Evolutionary conservation across 129 eudicot species (phyloP).

Genomic region (sunflower (Helianthus annuus)): DNA sequence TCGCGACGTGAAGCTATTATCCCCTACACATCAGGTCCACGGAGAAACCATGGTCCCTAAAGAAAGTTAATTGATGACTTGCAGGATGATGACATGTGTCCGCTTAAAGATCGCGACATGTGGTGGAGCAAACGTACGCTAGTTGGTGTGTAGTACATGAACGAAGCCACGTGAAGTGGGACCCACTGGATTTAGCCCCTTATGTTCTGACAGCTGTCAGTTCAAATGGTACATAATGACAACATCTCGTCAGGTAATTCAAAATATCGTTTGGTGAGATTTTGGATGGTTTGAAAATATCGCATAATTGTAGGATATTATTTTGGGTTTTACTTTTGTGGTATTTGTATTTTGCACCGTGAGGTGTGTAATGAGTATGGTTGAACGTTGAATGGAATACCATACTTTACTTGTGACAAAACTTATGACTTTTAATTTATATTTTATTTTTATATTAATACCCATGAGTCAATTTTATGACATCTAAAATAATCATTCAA

Average conservation of each 20-base stretch:
- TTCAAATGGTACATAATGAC: constrained; percentile 39
- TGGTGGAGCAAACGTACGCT: constrained; percentile 6
- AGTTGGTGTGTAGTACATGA: constrained; percentile 24
- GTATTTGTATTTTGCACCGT: constrained; percentile 2
- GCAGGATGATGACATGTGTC: constrained; percentile 42
- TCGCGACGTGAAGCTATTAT: constrained; percentile 15
- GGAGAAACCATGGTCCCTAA: constrained; percentile 33
- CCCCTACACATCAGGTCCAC: constrained; percentile 33
- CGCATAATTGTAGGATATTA: constrained; percentile 32
- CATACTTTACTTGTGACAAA: constrained; percentile 21
- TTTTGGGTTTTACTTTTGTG: neutral
- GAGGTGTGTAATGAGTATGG: constrained; percentile 9
- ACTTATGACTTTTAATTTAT: neutral
- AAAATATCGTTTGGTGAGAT: constrained; percentile 11
- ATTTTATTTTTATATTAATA: neutral
- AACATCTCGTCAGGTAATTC: constrained; percentile 22
- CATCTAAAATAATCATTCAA: too few species aligned
- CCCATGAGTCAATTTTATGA: too few species aligned
- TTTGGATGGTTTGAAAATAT: constrained; percentile 10
- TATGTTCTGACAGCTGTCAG: constrained; percentile 44
- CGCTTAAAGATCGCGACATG: constrained; percentile 10
- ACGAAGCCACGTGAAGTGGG: constrained; percentile 56
- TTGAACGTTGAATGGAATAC: constrained; percentile 25
- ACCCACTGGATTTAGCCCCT: constrained; percentile 46
- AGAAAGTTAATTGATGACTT: neutral